Evolutionary conservation across 352 stramenopile species (phyloP).

Genomic region (Globisporangium emineosum): DNA sequence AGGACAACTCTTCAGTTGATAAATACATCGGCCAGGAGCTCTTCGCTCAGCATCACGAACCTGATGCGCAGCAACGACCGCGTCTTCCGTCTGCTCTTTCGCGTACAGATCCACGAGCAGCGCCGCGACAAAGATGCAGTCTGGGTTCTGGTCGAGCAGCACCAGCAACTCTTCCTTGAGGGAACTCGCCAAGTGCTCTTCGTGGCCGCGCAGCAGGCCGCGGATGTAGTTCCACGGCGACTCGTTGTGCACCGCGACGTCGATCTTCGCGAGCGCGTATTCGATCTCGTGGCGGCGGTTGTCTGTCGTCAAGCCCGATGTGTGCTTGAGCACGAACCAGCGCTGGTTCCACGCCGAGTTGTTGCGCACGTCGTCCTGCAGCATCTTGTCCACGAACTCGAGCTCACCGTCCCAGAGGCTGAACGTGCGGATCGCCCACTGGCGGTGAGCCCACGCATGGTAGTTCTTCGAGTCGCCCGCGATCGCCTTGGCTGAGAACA

Average conservation of each 20-base stretch:
- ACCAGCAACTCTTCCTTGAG: slow-evolving; percentile 42
- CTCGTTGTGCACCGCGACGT: slow-evolving; percentile 83
- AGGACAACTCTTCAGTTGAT: background rate
- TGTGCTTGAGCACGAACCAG: slow-evolving; percentile 81
- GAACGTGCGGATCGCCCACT: slow-evolving; percentile 92
- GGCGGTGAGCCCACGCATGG: slow-evolving; percentile 97
- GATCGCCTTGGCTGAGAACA: slow-evolving; percentile 91
- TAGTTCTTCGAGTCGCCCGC: slow-evolving; percentile 98
- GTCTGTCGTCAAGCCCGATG: slow-evolving; percentile 28
- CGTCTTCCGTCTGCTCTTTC: slow-evolving; percentile 40
- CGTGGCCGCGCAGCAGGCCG: slow-evolving; percentile 54
- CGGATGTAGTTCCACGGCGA: slow-evolving; percentile 92
- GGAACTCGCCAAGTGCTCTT: slow-evolving; percentile 33
- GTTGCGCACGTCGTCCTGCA: slow-evolving; percentile 93
- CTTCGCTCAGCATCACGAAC: slow-evolving; percentile 16
- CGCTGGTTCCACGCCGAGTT: slow-evolving; percentile 94
- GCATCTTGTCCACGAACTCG: slow-evolving; percentile 84
- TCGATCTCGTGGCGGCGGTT: slow-evolving; percentile 62
- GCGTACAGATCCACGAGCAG: slow-evolving; percentile 73
- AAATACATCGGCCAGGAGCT: too few relatives aligned
- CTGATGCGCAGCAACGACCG: slow-evolving; percentile 35
- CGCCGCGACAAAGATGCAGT: slow-evolving; percentile 71
- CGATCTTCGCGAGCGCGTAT: slow-evolving; percentile 72
- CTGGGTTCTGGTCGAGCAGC: slow-evolving; percentile 35
- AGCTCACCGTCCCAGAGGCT: slow-evolving; percentile 92